Conservation (phyloP, 225 moss, liverwort and hornwort genomes). For the Pseudoscleropodium purum region DNA sequence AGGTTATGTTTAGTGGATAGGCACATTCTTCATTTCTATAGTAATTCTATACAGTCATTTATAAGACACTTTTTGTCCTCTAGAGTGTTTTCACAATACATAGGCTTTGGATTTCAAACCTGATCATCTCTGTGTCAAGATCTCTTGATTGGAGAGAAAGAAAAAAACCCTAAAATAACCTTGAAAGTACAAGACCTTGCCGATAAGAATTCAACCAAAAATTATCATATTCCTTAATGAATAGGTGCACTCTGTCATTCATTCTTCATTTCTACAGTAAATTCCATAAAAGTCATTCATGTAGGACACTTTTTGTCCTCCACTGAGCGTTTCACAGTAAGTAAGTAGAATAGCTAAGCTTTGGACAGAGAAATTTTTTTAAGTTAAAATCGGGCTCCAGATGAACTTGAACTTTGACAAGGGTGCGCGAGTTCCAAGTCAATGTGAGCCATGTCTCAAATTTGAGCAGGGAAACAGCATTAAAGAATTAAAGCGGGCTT, state of each 20-base stretch:
- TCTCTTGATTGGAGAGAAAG: no score
- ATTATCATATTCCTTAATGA: background rate
- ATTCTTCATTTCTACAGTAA: background rate
- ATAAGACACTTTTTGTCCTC: background rate
- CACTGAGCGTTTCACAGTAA: background rate
- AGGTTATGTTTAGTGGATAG: no score
- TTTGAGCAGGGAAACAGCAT: background rate
- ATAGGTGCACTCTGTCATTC: no score
- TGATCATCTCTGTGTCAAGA: background rate
- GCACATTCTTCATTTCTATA: background rate
- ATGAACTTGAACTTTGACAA: background rate
- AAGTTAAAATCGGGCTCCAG: background rate
- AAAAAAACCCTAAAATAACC: background rate
- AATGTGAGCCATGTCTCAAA: no score
- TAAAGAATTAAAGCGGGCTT: background rate
- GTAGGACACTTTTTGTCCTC: background rate
- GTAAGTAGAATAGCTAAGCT: background rate
- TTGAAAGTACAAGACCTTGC: background rate
- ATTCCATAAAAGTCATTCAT: background rate
- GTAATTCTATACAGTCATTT: background rate
- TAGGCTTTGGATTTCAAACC: background rate
- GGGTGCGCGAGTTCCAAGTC: no score
- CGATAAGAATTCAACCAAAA: background rate
- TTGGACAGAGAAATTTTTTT: background rate
- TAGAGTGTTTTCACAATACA: no score